Evolutionary conservation across 768 basidiomycete species (phyloP), one percentile per base, ranked within the genome.

Genomic region (Mycena albidolilacea): DNA sequence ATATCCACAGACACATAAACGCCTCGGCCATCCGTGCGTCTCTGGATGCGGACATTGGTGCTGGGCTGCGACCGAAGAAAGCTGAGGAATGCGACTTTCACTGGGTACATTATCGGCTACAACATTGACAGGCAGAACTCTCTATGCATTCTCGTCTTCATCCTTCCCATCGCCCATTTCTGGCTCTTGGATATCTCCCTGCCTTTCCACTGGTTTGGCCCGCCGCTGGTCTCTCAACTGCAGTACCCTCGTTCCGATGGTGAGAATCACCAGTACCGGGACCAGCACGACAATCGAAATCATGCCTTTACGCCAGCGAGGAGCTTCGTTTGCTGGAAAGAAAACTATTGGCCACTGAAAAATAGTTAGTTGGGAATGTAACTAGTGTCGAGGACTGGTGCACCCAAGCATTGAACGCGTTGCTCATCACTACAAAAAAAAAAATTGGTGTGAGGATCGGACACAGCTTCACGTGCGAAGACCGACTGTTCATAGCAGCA

Each of bases 21-120:
- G 89, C 44, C 78, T 83, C 14, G 93, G 91, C 4, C 91, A 93
- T 78, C 87, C 85, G 0, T 95, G 95, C 81, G 92, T 93, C 15
- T 89, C 93, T 54, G 95, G 94, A 5, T 96, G 94, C 81, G 94
- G 95, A 0, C 95, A 96, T 82, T 88, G 87, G 75, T 96, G 94
- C 76, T 95, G 93, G 93, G 89, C 88, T 17, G 84, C 85, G 6
- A 83, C 79, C 69, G 78, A 77, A 17, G 75, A 60, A 55, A 69
- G 61, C 14, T 67, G 39, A 55, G 14, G 30, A 60, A 39, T 12
- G 15, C n/a, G 14, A 15, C n/a, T 41, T 39, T 19, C 19, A 59
- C 12, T 19, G 21, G 41, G 21, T 43, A 43, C 41, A 21, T 14
- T 8, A 39, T 61, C 21, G n/a, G 41, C 11, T 61, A 61, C 59